phyloP scores from a whole-genome alignment of 2,329 filamentous ascomycete species.

The Thielaviopsis punctulata region DNA sequence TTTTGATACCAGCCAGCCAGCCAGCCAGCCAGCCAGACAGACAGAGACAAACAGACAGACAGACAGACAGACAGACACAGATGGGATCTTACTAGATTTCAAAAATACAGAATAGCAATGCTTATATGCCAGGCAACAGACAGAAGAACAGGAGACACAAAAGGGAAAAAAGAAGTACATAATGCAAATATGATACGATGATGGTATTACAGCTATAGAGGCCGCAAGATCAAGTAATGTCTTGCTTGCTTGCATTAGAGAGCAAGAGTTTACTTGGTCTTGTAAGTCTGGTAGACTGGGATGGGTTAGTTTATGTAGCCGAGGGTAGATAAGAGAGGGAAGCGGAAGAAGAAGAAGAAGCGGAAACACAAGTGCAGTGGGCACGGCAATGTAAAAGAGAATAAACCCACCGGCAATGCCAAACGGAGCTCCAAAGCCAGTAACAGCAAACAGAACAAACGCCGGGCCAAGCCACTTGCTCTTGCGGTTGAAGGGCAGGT shows the following conservation, averaged over 20 bases:
- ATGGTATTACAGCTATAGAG: neutral
- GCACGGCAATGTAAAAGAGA: neutral
- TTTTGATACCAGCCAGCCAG: no score
- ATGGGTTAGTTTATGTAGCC: no score
- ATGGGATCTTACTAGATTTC: neutral
- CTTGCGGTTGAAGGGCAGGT: conserved; percentile 93
- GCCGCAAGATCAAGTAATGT: neutral
- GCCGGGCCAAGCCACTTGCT: conserved; percentile 67
- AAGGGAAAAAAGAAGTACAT: neutral
- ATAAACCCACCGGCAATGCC: conserved; percentile 39
- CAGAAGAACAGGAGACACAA: no score
- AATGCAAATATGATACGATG: neutral
- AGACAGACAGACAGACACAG: neutral
- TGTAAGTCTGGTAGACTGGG: conserved; percentile 33
- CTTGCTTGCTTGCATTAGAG: neutral
- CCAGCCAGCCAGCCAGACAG: no score
- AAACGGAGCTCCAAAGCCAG: conserved; percentile 44
- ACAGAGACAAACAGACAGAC: neutral
- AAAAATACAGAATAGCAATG: neutral
- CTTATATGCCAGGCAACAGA: no score
- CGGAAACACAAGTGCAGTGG: no score
- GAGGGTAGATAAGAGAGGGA: no score
- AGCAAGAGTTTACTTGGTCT: conserved; percentile 20
- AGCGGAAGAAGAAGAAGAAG: neutral
- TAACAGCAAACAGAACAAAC: conserved; percentile 57